Conservation (phyloP, 352 stramenopile genomes). For the Phytopythium oedochilum region DNA sequence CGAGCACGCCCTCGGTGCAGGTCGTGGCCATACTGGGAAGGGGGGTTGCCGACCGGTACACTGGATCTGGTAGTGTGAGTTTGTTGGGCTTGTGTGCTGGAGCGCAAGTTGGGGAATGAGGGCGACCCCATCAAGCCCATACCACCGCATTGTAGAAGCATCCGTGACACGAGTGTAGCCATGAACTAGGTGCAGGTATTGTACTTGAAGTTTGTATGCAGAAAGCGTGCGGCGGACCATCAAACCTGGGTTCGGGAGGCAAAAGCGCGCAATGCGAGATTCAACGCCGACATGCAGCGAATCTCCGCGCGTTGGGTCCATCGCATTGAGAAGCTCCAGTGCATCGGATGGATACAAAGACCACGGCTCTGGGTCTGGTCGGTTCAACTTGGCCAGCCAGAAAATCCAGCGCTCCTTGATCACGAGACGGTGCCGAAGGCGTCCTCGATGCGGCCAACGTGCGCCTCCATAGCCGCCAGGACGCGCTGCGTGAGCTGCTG, state of each 20-base stretch:
- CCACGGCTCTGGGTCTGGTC: too few relatives aligned
- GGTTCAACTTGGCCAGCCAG: neutral
- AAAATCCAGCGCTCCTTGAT: neutral
- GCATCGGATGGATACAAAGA: neutral
- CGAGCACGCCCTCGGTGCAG: conserved; percentile 11
- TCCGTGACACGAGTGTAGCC: neutral
- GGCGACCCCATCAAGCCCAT: neutral
- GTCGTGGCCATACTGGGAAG: conserved; percentile 3
- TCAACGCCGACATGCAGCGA: neutral
- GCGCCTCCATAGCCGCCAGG: neutral
- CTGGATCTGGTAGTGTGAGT: neutral
- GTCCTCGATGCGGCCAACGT: conserved; percentile 1
- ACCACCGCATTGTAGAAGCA: too few relatives aligned
- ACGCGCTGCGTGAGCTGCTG: neutral
- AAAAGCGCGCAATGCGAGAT: neutral
- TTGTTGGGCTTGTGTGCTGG: neutral
- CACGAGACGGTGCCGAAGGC: neutral
- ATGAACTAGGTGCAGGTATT: neutral
- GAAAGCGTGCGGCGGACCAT: neutral
- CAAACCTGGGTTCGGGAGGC: too few relatives aligned
- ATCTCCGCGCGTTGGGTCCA: neutral
- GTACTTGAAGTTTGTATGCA: neutral
- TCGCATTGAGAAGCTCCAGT: neutral
- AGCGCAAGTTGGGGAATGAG: conserved; percentile 1
- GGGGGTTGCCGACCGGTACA: neutral